Evolutionary conservation across 2,329 filamentous ascomycete genomes (phyloP).

Genomic region (Periconia sp.): DNA sequence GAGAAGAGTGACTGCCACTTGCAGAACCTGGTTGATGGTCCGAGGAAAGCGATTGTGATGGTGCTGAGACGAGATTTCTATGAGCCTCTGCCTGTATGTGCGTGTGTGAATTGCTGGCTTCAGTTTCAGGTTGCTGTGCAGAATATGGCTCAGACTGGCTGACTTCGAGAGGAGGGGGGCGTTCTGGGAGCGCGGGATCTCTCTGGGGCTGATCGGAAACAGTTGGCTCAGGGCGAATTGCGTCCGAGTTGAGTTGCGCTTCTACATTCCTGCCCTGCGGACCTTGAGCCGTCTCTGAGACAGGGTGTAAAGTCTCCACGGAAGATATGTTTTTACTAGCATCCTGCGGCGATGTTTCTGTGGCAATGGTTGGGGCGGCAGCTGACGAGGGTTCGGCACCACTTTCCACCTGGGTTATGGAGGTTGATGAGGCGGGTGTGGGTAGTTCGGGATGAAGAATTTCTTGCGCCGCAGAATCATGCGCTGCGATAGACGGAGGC

Average conservation of each 20-base stretch:
- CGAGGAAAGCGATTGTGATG: not conserved
- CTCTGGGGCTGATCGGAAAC: not conserved
- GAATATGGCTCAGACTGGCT: not conserved
- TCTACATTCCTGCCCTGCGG: too few species aligned
- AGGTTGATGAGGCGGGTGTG: not conserved
- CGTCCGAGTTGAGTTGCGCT: not conserved
- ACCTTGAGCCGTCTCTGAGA: too few species aligned
- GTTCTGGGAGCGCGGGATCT: too few species aligned
- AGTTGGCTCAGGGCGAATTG: not conserved
- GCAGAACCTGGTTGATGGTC: not conserved
- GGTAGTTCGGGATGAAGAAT: not conserved
- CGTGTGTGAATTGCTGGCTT: not conserved
- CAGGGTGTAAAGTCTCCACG: too few species aligned
- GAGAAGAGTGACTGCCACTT: not conserved
- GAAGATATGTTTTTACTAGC: too few species aligned
- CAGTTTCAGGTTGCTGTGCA: not conserved
- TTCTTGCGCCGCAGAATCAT: conserved; percentile 15
- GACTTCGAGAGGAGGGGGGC: not conserved
- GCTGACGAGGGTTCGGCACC: not conserved
- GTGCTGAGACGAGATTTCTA: not conserved
- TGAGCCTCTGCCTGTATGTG: not conserved
- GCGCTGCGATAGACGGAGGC: conserved; percentile 22
- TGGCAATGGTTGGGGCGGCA: not conserved
- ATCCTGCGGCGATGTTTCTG: too few species aligned
- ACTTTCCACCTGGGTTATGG: too few species aligned